A percentile compares a stretch with the other conserved stretches of the same genome.
Evolutionary conservation across 805 yeast genomes (phyloP).

Genomic region (Hagleromyces aurorensis): DNA sequence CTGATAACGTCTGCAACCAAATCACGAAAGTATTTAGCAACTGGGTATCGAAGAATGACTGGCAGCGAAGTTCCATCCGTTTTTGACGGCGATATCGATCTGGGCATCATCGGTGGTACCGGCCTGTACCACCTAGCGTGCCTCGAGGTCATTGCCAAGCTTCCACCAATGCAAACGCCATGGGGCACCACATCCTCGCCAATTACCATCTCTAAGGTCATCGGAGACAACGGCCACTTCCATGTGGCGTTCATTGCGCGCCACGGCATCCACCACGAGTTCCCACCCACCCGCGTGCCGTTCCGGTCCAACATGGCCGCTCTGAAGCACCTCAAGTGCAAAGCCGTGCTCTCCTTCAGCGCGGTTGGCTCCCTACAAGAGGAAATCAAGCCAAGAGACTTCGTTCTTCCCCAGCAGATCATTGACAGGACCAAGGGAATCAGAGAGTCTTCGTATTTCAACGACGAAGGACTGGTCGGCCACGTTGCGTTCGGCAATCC

Average conservation of each 20-base stretch:
- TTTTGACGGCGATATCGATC: conserved; percentile 39
- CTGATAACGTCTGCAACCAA: too few relatives aligned
- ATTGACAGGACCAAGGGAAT: conserved; percentile 97
- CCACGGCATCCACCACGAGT: conserved; percentile 87
- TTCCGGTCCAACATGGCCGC: conserved; percentile 94
- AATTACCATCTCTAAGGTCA: conserved; percentile 79
- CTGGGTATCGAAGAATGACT: conserved; percentile 23
- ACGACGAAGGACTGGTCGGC: conserved; percentile 86
- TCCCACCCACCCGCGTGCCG: conserved; percentile 88
- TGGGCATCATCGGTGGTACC: conserved; percentile 96
- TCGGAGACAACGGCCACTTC: conserved; percentile 32
- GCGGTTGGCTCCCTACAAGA: conserved; percentile 94
- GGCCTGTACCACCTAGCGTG: conserved; percentile 88
- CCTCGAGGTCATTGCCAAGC: conserved; percentile 74
- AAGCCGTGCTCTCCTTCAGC: conserved; percentile 82
- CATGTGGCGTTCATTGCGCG: conserved; percentile 92
- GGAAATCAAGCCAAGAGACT: conserved; percentile 88
- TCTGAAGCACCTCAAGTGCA: conserved; percentile 77
- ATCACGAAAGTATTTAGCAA: too few relatives aligned
- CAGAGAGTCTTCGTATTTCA: conserved; percentile 78
- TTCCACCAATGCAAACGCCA: conserved; percentile 75
- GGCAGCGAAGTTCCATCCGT: conserved; percentile 17
- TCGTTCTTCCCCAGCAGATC: conserved; percentile 92
- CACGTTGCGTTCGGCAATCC: conserved; percentile 98
- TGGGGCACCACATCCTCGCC: conserved; percentile 98